Percentiles rank a stretch among this genome's conserved stretches.
phyloP scores from a whole-genome alignment of 1,284 basidiomycete species.

The Trametes polyzona region DNA sequence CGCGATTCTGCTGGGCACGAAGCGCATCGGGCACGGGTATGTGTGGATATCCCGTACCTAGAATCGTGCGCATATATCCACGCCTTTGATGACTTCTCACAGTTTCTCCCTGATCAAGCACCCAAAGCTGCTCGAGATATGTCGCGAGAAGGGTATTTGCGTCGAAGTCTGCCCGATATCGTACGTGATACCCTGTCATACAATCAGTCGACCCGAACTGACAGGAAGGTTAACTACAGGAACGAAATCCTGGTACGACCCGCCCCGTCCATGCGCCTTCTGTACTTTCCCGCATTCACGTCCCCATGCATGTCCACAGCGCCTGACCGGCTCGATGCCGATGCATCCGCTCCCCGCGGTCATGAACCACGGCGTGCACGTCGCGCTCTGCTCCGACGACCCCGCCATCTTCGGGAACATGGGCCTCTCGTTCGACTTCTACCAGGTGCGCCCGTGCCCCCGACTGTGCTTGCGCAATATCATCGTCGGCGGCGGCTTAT shows the following conservation, averaged over 20 bases:
- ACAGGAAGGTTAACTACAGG: slow-evolving; percentile 36
- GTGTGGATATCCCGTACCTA: slow-evolving; percentile 11
- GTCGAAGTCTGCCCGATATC: slow-evolving; percentile 77
- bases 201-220: neutral
- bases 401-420: slow-evolving; percentile 78
- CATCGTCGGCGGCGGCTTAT: neutral
- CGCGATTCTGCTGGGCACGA: slow-evolving; percentile 76
- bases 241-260: slow-evolving; percentile 67
- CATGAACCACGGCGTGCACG: slow-evolving; percentile 70
- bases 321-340: slow-evolving; percentile 73
- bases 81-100: neutral
- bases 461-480: neutral
- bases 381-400: slow-evolving; percentile 75
- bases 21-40: slow-evolving; percentile 80
- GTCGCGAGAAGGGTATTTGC: slow-evolving; percentile 64
- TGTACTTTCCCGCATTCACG: neutral
- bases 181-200: slow-evolving; percentile 47
- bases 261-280: neutral
- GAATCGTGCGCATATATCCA: too few species aligned
- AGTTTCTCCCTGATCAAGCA: slow-evolving; percentile 78
- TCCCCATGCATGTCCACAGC: slow-evolving; percentile 39
- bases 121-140: slow-evolving; percentile 68
- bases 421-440: slow-evolving; percentile 75
- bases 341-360: slow-evolving; percentile 73
- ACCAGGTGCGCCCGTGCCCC: slow-evolving; percentile 46